A percentile compares a stretch with the other conserved stretches of the same genome.
Evolutionary conservation across 2,329 filamentous ascomycete species (phyloP).

Genomic region (Pleoardoris graminearum): DNA sequence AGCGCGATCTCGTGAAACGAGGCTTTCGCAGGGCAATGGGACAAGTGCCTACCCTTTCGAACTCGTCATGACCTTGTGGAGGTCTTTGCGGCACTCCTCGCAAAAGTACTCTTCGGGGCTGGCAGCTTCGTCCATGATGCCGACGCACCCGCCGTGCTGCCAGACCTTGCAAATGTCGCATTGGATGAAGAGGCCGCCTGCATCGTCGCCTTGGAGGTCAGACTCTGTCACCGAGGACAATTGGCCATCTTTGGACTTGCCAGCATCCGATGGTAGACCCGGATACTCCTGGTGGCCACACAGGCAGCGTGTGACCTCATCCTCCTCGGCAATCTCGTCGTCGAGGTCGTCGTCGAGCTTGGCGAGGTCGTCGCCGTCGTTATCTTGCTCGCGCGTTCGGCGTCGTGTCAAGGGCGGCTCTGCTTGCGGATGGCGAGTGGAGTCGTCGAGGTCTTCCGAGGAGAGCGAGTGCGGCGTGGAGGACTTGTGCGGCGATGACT

Average conservation of each 20-base stretch:
- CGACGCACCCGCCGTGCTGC: conserved; percentile 97
- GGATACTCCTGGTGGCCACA: conserved; percentile 96
- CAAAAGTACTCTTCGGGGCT: conserved; percentile 98
- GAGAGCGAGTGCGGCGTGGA: conserved; percentile 73
- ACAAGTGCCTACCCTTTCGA: conserved; percentile 73
- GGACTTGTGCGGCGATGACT: conserved; percentile 73
- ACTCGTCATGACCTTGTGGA: conserved; percentile 81
- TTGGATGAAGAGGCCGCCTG: conserved; percentile 95
- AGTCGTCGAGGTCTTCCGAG: conserved; percentile 67
- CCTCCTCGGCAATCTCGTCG: conserved; percentile 68
- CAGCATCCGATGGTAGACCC: conserved; percentile 67
- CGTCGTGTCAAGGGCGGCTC: conserved; percentile 74
- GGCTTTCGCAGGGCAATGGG: conserved; percentile 18
- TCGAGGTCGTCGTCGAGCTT: conserved; percentile 59
- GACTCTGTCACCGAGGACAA: conserved; percentile 62
- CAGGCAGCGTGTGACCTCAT: conserved; percentile 93
- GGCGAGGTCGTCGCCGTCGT: conserved; percentile 56
- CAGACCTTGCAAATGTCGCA: conserved; percentile 98
- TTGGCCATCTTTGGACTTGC: conserved; percentile 51
- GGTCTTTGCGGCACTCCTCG: conserved; percentile 88
- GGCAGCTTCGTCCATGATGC: conserved; percentile 90
- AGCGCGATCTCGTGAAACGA: conserved; percentile 7
- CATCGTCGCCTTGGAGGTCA: conserved; percentile 64
- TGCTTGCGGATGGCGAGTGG: conserved; percentile 54
- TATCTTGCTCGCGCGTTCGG: conserved; percentile 75